Evolutionary conservation across 371 early-diverging fungal genomes (phyloP), one percentile per base, ranked within the genome.

Genomic region (Zychaea mexicana): DNA sequence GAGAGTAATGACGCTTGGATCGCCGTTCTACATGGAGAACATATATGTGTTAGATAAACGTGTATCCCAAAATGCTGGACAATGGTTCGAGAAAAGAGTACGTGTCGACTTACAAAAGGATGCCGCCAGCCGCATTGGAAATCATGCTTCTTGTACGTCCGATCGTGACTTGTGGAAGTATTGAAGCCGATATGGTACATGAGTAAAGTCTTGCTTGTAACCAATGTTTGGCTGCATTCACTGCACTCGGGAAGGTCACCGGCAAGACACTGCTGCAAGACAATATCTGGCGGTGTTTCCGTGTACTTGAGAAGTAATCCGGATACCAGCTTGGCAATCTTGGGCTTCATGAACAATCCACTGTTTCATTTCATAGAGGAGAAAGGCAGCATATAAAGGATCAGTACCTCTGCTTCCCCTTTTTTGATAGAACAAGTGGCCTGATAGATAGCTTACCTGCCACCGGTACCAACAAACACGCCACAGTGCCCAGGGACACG

Each of bases 111-210:
- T 84, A 84, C 86, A 72, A 87, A 87, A 61, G 85, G 85, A 45
- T 88, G 85, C 53, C 88, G 76, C 88, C 88, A 88, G 6, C 86
- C 86, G 64, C 88, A 88, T 57, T 88, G 88, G 61, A 84, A 88
- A 57, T 85, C 82, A 54, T 82, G 71, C 63, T 81, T 79, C 59
- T 79, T 74, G 64, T 88, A 88, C n/a, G 62, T 45, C 31, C 85
- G 73, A 42, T 83, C 83, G 10, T 72, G 65, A 55, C 86, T 86
- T 9, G 86, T 88, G 17, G 85, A 85, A 12, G 86, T 80, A 61
- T 88, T 88, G 60, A 79, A 86, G 9, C 88, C 88, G 52, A 88
- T 78, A 77, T 88, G 86, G 42, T 81, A 77, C 77, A 84, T 86
- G 13, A 84, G 67, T 49, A 88, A 60, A 7, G 76, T 81, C 57